Conservation (phyloP, 2,329 filamentous ascomycete species). For the Tetracladium maxilliforme region DNA sequence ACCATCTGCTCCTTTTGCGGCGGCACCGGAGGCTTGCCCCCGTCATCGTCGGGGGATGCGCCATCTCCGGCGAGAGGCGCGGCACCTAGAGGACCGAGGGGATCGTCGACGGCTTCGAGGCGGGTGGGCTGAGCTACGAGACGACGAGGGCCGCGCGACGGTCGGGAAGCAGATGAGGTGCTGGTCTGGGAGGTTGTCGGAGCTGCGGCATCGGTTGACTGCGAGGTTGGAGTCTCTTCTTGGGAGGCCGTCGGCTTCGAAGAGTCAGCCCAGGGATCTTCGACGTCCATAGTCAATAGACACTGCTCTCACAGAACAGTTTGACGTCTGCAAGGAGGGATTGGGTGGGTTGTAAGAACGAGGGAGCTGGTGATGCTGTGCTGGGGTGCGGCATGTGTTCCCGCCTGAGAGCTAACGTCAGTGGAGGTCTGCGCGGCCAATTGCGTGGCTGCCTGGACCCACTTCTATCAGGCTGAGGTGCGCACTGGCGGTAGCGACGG, state of each 20-base stretch:
- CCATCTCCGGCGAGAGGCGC: conserved; percentile 33
- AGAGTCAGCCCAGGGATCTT: no score
- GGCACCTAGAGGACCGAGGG: conserved; percentile 63
- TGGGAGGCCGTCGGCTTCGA: not conserved
- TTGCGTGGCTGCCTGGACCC: no score
- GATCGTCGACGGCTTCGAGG: conserved; percentile 61
- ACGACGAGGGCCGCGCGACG: conserved; percentile 25
- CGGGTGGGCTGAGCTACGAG: conserved; percentile 63
- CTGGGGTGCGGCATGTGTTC: no score
- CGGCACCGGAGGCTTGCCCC: conserved; percentile 51
- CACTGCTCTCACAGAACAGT: no score
- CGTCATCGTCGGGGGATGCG: conserved; percentile 12
- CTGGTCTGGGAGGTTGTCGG: conserved; percentile 7
- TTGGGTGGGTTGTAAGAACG: no score
- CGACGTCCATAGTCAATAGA: no score
- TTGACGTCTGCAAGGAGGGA: no score
- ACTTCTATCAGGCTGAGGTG: no score
- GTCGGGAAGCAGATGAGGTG: conserved; percentile 13
- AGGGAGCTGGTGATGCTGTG: no score
- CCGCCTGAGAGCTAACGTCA: no score
- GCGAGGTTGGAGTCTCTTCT: conserved; percentile 1
- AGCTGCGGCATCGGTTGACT: conserved; percentile 4
- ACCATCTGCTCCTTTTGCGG: conserved; percentile 53
- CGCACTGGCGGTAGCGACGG: no score
- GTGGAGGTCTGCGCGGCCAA: no score